A percentile compares a stretch with the other conserved stretches of the same genome.
phyloP scores from a whole-genome alignment of 352 stramenopile genomes.

The Globisporangium acanthophoron region DNA sequence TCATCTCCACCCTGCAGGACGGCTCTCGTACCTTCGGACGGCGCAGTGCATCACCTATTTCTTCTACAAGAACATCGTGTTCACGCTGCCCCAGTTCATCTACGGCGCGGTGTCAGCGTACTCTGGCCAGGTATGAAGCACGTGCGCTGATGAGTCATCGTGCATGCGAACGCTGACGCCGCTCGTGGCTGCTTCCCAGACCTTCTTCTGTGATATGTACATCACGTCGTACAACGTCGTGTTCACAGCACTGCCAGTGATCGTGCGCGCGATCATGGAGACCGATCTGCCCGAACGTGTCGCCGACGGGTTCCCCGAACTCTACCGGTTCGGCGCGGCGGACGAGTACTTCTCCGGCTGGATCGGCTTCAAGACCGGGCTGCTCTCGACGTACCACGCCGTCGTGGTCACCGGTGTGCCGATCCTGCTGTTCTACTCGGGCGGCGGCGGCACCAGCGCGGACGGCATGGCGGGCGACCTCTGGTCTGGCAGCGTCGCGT shows the following conservation, averaged over 20 bases:
- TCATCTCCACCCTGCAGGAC: conserved; percentile 37
- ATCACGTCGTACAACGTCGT: conserved; percentile 94
- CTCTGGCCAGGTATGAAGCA: conserved; percentile 55
- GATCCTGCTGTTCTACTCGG: conserved; percentile 45
- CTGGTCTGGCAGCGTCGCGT: conserved; percentile 87
- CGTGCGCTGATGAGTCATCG: neutral
- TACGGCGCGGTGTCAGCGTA: conserved; percentile 86
- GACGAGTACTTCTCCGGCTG: conserved; percentile 59
- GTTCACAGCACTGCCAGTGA: conserved; percentile 89
- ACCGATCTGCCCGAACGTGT: conserved; percentile 64
- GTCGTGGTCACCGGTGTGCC: conserved; percentile 51
- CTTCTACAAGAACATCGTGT: conserved; percentile 99
- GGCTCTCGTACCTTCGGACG: conserved; percentile 96
- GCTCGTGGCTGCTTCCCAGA: conserved; percentile 22
- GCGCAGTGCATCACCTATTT: conserved; percentile 96
- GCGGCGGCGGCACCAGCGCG: conserved; percentile 37
- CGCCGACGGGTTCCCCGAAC: conserved; percentile 59
- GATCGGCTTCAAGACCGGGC: conserved; percentile 35
- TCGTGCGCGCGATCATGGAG: conserved; percentile 71
- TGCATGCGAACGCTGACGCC: neutral
- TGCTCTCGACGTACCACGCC: conserved; percentile 49
- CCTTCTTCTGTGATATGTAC: conserved; percentile 76
- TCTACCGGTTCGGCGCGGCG: conserved; percentile 54
- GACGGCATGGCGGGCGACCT: conserved; percentile 54
- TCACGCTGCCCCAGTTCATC: conserved; percentile 87